phyloP scores from a whole-genome alignment of 305 asterid genomes.

The Lippia alba region DNA sequence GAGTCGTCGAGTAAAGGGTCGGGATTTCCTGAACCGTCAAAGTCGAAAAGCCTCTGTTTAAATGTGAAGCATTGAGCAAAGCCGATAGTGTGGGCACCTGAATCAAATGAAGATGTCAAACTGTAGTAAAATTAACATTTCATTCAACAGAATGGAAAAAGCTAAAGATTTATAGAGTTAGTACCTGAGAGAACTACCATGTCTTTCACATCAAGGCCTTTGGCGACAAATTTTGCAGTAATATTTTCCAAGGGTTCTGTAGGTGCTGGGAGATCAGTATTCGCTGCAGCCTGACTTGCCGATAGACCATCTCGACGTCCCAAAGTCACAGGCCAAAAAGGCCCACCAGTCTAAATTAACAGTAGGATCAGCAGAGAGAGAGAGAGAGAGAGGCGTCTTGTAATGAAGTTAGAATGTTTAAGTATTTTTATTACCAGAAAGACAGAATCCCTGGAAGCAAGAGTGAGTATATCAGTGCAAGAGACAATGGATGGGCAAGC shows the following conservation, averaged over 20 bases:
- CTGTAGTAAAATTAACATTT: too few relatives aligned
- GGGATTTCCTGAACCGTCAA: constrained; percentile 79
- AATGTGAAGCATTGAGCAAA: constrained; percentile 77
- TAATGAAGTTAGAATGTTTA: not conserved
- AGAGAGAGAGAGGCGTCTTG: not conserved
- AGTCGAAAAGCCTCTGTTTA: constrained; percentile 66
- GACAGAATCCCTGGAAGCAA: constrained; percentile 78
- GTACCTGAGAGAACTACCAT: constrained; percentile 76
- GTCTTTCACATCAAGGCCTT: constrained; percentile 72
- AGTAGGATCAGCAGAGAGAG: not conserved
- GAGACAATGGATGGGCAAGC: constrained; percentile 74
- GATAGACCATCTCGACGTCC: constrained; percentile 82
- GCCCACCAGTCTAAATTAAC: constrained; percentile 62
- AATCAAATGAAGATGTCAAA: not conserved
- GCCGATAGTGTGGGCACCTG: constrained; percentile 77
- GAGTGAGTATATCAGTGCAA: constrained; percentile 75
- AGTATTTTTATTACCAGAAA: constrained; percentile 47
- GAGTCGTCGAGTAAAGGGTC: constrained; percentile 63
- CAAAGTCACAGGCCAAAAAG: constrained; percentile 57
- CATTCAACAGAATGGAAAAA: not conserved
- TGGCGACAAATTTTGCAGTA: constrained; percentile 60
- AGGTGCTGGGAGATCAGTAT: constrained; percentile 71
- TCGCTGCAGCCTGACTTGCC: constrained; percentile 65
- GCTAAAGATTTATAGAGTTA: not conserved
- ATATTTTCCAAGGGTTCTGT: constrained; percentile 63